Evolutionary conservation across 768 basidiomycete species (phyloP), one percentile per base, ranked within the genome.

Genomic region (Suillus decipiens): DNA sequence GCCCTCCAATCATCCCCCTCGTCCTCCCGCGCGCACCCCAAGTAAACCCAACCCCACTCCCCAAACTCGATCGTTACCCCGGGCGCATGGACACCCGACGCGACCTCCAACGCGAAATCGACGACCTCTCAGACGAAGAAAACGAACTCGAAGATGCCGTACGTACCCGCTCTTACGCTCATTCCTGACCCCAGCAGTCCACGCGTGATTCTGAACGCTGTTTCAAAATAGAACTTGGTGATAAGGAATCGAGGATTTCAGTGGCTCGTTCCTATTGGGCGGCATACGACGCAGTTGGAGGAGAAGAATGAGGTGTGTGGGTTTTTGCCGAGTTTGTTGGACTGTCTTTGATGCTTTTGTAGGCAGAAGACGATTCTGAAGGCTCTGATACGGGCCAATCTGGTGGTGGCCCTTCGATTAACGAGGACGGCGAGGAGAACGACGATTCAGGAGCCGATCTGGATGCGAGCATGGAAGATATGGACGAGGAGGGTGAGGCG

Each of bases 101-200:
- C 28, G 88, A 93, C 73, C 72, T 92, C 36, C 82, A 85, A 64
- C 84, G 86, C 45, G 91, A 94, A 72, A 89, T 91, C 81, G 89
- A 92, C 55, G 90, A 94, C 69, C 75, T 94, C 64, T 92, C 90
- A 63, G 92, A 93, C 62, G 92, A 93, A 72, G 92, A 93, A 75
- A 84, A 80, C 59, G 90, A 93, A 68, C 71, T 93, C n/a, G 92
- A 93, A 63, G 89, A 89, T 50, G 79, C 86, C 67, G 92, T 89
- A 70, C 66, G 84, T 77, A 15, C 15, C 9, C 28, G 28, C 28
- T 28, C 28, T 3, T 28, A 28, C 1, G 28, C 28, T 28, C 28
- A 28, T 39, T n/a, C 14, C 48, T 54, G 19, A 59, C 39, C n/a
- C 19, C 31, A 60, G 28, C 34, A 31, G 51, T 31, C 17, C 37